phyloP scores from a whole-genome alignment of 441 rosid species.

The Eruca vesicaria region DNA sequence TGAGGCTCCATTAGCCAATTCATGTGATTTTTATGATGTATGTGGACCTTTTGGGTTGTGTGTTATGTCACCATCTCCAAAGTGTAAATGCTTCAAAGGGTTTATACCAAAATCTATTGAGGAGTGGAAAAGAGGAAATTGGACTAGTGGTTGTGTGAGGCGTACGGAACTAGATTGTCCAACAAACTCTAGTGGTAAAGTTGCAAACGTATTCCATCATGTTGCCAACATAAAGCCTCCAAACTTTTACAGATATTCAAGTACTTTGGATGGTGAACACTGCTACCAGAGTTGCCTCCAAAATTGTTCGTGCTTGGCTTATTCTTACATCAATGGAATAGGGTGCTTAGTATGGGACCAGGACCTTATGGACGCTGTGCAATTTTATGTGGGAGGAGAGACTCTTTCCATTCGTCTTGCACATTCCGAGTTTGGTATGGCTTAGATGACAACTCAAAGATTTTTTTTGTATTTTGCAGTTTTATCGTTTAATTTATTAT shows the following conservation, averaged over 20 bases:
- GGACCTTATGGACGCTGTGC: constrained; percentile 53
- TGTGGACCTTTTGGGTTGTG: constrained; percentile 47
- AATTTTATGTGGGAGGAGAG: constrained; percentile 34
- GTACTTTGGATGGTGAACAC: constrained; percentile 5
- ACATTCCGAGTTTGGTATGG: constrained; percentile 59
- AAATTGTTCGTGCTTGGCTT: constrained; percentile 68
- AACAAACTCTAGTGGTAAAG: constrained; percentile 1
- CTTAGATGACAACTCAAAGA: not conserved
- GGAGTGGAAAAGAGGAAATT: constrained; percentile 53
- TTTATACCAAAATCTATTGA: constrained; percentile 37
- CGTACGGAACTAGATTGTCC: constrained; percentile 30
- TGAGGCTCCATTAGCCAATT: not conserved
- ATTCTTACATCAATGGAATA: constrained; percentile 34
- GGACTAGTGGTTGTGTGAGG: constrained; percentile 68
- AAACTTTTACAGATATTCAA: constrained; percentile 41
- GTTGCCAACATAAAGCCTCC: constrained; percentile 63
- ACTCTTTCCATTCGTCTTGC: constrained; percentile 49
- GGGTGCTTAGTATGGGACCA: constrained; percentile 67
- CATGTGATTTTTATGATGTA: constrained; percentile 37
- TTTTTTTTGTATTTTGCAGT: not conserved
- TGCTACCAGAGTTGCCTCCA: constrained; percentile 44
- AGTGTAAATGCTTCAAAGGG: constrained; percentile 44
- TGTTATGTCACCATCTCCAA: not conserved
- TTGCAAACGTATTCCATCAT: constrained; percentile 28
- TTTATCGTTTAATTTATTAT: not conserved